Conservation (phyloP, 108 stramenopile genomes). For the Discostella stelligeroides region DNA sequence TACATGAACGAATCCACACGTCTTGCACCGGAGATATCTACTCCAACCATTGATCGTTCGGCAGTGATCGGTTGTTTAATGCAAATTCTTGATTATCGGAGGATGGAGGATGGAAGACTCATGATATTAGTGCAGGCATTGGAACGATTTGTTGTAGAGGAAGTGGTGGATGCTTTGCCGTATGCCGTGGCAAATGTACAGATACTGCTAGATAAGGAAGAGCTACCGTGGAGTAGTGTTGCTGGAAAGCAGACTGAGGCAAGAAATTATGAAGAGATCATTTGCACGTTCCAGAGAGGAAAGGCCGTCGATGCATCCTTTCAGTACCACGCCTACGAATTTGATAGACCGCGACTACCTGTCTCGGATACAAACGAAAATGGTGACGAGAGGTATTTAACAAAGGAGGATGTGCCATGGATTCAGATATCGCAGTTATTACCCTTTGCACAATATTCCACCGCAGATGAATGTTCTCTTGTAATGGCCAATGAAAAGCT, state of each 20-base stretch:
- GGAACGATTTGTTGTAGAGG: conserved; percentile 73
- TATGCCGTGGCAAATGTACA: conserved; percentile 71
- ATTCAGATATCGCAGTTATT: conserved; percentile 53
- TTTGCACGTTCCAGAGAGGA: conserved; percentile 39
- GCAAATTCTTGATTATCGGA: conserved; percentile 69
- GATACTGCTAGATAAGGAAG: conserved; percentile 71
- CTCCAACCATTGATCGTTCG: conserved; percentile 11
- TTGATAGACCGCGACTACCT: conserved; percentile 54
- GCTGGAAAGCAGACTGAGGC: conserved; percentile 1
- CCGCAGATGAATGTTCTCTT: conserved; percentile 34
- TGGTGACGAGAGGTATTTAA: conserved; percentile 28
- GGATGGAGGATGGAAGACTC: conserved; percentile 69
- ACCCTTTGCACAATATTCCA: conserved; percentile 66
- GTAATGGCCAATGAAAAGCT: conserved; percentile 28
- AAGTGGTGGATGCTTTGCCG: conserved; percentile 57
- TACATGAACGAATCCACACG: conserved; percentile 5
- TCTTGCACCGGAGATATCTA: conserved; percentile 1
- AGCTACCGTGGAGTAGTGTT: conserved; percentile 37
- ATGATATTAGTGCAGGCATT: conserved; percentile 70
- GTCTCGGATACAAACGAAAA: conserved; percentile 31
- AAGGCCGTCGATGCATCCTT: conserved; percentile 62
- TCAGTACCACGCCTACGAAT: conserved; percentile 71
- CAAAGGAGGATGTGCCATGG: conserved; percentile 55
- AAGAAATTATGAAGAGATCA: conserved; percentile 12
- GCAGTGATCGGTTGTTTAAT: conserved; percentile 68